Evolutionary conservation across 441 rosid species (phyloP).

Genomic region (Rhodomyrtus psidioides): DNA sequence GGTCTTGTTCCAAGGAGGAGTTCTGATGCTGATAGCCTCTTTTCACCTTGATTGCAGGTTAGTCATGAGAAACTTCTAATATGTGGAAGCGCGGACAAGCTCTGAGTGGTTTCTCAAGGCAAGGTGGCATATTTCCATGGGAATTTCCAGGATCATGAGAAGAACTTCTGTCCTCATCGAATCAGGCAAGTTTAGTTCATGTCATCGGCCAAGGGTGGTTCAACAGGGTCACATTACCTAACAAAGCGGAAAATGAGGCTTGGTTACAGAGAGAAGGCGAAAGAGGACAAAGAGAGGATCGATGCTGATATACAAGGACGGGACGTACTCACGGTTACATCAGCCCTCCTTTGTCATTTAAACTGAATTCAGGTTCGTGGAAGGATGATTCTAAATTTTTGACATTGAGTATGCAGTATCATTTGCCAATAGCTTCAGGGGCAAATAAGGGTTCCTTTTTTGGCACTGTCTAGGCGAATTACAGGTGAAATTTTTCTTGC

Average conservation of each 20-base stretch:
- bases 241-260: neutral
- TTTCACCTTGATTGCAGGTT: neutral
- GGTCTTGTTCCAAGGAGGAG: neutral
- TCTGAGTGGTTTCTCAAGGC: neutral
- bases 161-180: neutral
- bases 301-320: neutral
- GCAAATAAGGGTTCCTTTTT: neutral
- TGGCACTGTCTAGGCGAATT: neutral
- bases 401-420: neutral
- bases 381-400: neutral
- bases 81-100: neutral
- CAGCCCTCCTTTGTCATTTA: neutral
- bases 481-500: neutral
- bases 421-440: neutral
- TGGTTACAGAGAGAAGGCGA: neutral
- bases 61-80: neutral
- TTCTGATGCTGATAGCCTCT: too few relatives aligned
- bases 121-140: neutral
- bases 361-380: neutral
- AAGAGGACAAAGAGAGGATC: neutral
- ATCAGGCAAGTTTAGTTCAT: neutral
- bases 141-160: neutral
- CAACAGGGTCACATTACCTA: accelerated
- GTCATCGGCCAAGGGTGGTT: neutral
- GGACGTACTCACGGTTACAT: neutral